Evolutionary conservation across 73 alveolate species (phyloP), one percentile per base, ranked within the genome.

Genomic region (Diophrys appendiculata): DNA sequence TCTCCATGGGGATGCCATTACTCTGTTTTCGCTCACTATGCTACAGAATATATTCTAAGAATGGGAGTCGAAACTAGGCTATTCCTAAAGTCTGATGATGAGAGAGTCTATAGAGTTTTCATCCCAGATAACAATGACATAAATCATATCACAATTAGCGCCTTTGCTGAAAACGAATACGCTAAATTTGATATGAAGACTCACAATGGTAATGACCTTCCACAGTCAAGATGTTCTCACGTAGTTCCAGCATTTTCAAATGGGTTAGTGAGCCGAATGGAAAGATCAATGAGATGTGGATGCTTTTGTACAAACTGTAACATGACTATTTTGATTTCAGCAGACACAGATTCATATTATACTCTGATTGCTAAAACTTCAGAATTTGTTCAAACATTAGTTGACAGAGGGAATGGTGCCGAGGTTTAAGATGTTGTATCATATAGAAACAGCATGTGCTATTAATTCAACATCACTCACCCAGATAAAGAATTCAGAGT

Each of bases 261-360:
- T 43, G 23, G 28, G 8, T 24, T 73, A 29, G 22, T 2, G 29
- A 22, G 5, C 27, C 25, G 75, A 34, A 5, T 73, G 82, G 82
- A 69, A 43, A 52, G 13, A 73, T 5, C 8, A 34, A 35, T 52
- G 29, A 84, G 77, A 28, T 84, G 92, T 69, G 74, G 52, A 29
- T 86, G 93, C 77, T 86, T 86, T 77, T 86, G 93, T 31, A 73
- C 68, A 2, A 86, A 86, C 24, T 86, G 93, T 73, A 77, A 86
- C 76, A 77, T 77, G 72, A 86, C 87, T 8, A 72, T 73, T 25
- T 65, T 86, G 0, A 30, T 86, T 3, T 24, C 78, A n/a, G 77
- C 89, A 5, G 85, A 86, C 1, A 22, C 80, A 2, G 54, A 54
- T 28, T 71, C 68, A 23, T 25, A 23, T 54, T 55, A 73, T 53